Evolutionary conservation across 768 basidiomycete species (phyloP).

Genomic region (Sarcodon aspratus): DNA sequence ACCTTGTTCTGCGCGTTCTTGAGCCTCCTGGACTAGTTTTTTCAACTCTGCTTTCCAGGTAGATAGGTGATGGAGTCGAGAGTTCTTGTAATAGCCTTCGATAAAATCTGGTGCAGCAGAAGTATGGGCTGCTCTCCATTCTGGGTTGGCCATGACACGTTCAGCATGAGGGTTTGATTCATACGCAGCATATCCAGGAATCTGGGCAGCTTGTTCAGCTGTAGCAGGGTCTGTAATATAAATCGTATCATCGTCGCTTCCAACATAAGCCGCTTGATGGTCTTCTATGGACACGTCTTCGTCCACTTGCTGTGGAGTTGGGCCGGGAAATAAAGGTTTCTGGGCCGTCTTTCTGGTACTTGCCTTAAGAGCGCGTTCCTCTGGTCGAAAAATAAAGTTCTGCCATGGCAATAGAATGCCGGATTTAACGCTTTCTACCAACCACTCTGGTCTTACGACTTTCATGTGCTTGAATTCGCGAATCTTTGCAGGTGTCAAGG

Average conservation of each 20-base stretch:
- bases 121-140: constrained; percentile 84
- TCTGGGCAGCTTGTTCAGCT: constrained; percentile 29
- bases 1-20: constrained; percentile 46
- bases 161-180: constrained; percentile 62
- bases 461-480: constrained; percentile 86
- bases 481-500: constrained; percentile 83
- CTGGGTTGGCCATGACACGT: constrained; percentile 71
- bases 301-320: constrained; percentile 7
- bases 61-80: constrained; percentile 85
- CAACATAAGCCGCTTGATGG: background rate
- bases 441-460: constrained; percentile 83
- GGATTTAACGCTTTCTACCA: constrained; percentile 64
- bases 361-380: constrained; percentile 28
- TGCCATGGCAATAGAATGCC: constrained; percentile 71
- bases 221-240: constrained; percentile 31
- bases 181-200: constrained; percentile 58
- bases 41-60: constrained; percentile 90
- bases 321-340: constrained; percentile 17
- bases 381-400: constrained; percentile 50
- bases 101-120: constrained; percentile 81
- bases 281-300: background rate
- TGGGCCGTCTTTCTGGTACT: constrained; percentile 33
- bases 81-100: constrained; percentile 59
- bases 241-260: constrained; percentile 8
- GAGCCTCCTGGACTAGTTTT: constrained; percentile 67